A percentile compares a stretch with the other conserved stretches of the same genome.
Evolutionary conservation across 148 eudicot genomes (phyloP).

Genomic region (Tetragonia tetragonoides): DNA sequence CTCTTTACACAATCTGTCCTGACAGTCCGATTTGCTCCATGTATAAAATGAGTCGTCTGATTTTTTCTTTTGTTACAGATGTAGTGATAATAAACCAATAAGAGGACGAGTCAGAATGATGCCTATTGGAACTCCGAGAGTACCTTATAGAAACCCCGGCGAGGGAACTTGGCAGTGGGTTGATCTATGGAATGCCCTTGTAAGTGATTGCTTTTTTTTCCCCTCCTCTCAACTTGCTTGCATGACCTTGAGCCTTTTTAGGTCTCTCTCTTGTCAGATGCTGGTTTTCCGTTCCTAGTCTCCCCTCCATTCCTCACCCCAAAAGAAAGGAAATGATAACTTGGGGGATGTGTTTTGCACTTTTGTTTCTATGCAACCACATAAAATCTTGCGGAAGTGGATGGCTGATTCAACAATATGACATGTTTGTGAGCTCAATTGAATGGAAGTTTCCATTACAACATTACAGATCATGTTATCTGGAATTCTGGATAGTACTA

Average conservation of each 20-base stretch:
- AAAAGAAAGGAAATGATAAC: too few relatives aligned
- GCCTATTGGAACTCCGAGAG: conserved; percentile 82
- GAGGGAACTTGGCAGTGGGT: conserved; percentile 85
- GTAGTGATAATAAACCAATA: conserved; percentile 43
- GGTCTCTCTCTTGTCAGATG: neutral
- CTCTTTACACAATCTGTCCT: neutral
- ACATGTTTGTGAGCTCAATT: neutral
- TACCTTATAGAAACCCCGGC: conserved; percentile 62
- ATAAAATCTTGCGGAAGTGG: neutral
- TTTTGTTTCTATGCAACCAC: neutral
- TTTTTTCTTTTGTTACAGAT: conserved; percentile 38
- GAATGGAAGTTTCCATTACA: neutral
- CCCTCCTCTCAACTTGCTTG: neutral
- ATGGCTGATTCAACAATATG: neutral
- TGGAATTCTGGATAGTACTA: neutral
- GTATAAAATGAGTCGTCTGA: conserved; percentile 1
- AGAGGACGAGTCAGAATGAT: conserved; percentile 68
- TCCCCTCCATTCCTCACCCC: neutral
- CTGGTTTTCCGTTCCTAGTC: neutral
- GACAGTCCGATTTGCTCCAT: neutral
- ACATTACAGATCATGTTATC: neutral
- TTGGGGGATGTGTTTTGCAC: neutral
- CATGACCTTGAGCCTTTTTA: neutral
- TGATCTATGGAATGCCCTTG: conserved; percentile 84
- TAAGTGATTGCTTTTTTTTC: conserved; percentile 36